These are phyloP conservation scores for Glebionis coronaria DNA, from an alignment of 129 eudicot species.

Conservation along the genomic window DNA sequence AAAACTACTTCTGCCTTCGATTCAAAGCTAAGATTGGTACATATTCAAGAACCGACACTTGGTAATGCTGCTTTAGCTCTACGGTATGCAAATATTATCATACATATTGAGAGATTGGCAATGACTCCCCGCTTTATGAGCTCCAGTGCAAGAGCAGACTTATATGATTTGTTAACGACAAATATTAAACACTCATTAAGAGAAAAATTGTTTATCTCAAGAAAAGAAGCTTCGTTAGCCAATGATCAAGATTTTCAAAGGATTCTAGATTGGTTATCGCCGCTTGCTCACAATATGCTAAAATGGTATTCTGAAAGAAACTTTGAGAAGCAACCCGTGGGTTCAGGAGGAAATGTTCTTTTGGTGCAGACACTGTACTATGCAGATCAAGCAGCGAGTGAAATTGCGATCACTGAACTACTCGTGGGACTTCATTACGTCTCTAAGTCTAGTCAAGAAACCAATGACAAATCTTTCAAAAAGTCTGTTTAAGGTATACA, in stretches of 20 bases:
- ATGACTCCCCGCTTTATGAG: conserved; percentile 69
- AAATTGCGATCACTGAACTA: conserved; percentile 73
- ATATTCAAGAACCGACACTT: conserved; percentile 56
- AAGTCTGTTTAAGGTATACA: conserved; percentile 31
- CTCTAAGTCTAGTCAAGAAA: conserved; percentile 45
- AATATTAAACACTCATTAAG: conserved; percentile 56
- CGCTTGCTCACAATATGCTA: conserved; percentile 88
- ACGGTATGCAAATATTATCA: conserved; percentile 73
- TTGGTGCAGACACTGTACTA: conserved; percentile 81
- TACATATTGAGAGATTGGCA: conserved; percentile 70
- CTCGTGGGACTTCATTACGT: conserved; percentile 83
- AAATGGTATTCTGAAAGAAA: conserved; percentile 90
- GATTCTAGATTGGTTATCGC: conserved; percentile 87
- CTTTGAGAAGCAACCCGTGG: conserved; percentile 68
- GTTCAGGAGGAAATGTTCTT: conserved; percentile 54
- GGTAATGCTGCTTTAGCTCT: conserved; percentile 74
- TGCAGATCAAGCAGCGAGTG: conserved; percentile 68
- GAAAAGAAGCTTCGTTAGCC: conserved; percentile 36
- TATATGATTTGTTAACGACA: conserved; percentile 72
- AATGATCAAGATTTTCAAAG: conserved; percentile 47
- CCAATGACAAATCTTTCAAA: conserved; percentile 36
- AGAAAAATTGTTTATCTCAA: conserved; percentile 46
- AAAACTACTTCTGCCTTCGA: conserved; percentile 23
- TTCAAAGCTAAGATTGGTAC: conserved; percentile 35
- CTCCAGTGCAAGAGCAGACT: conserved; percentile 77